Evolutionary conservation across 2,329 filamentous ascomycete genomes (phyloP).

Genomic region (Mollisiaceae sp.): DNA sequence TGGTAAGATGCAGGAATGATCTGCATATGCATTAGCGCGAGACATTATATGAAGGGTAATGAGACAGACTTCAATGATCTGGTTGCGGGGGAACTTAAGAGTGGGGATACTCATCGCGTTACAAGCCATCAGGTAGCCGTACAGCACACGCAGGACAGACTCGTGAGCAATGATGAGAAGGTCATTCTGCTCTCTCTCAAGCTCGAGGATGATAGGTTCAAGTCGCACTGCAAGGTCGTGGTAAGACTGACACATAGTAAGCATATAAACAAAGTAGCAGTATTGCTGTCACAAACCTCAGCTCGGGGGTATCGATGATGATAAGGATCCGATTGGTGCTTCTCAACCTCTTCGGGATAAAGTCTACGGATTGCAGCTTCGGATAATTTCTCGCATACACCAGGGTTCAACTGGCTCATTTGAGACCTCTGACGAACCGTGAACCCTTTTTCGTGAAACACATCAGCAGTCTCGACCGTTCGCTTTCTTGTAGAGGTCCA

Average conservation of each 20-base stretch:
- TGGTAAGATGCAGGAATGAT: slow-evolving; percentile 98
- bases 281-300: slow-evolving; percentile 63
- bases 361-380: slow-evolving; percentile 79
- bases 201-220: slow-evolving; percentile 95
- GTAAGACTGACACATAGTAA: slow-evolving; percentile 72
- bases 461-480: slow-evolving; percentile 87
- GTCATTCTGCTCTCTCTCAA: slow-evolving; percentile 96
- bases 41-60: neutral
- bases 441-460: slow-evolving; percentile 79
- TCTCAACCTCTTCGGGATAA: slow-evolving; percentile 89
- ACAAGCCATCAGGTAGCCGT: slow-evolving; percentile 98
- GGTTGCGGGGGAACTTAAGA: slow-evolving; percentile 90
- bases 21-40: slow-evolving; percentile 38
- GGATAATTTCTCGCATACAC: slow-evolving; percentile 92
- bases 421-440: slow-evolving; percentile 91
- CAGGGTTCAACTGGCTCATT: slow-evolving; percentile 96
- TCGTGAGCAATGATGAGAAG: slow-evolving; percentile 98
- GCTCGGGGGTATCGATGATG: slow-evolving; percentile 95
- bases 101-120: slow-evolving; percentile 93
- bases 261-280: neutral
- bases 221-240: slow-evolving; percentile 97
- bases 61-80: slow-evolving; percentile 82
- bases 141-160: slow-evolving; percentile 94
- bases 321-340: slow-evolving; percentile 94
- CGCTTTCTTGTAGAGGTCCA: slow-evolving; percentile 94